A percentile compares a stretch with the other conserved stretches of the same genome.
Conservation (phyloP, 495 filamentous ascomycete species). For the Talaromyces stipitatus region DNA sequence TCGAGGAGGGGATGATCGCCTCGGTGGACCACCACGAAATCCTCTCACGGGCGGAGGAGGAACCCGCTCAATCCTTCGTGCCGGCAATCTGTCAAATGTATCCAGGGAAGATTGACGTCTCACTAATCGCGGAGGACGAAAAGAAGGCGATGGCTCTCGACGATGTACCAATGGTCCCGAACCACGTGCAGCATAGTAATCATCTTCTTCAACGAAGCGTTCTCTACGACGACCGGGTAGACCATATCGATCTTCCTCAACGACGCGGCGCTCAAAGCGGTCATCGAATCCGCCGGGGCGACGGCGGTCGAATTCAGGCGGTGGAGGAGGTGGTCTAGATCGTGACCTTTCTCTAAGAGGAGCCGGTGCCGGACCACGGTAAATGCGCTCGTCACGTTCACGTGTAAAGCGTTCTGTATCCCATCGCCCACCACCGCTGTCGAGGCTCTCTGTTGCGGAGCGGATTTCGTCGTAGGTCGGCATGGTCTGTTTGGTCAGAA, state of each 20-base stretch:
- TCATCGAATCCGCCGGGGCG: constrained; percentile 39
- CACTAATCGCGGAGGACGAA: constrained; percentile 48
- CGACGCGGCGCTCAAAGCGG: constrained; percentile 44
- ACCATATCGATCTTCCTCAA: constrained; percentile 49
- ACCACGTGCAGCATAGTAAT: constrained; percentile 30
- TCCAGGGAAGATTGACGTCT: constrained; percentile 63
- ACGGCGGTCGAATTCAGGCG: constrained; percentile 20
- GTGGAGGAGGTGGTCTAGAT: constrained; percentile 20
- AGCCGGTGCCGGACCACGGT: constrained; percentile 29
- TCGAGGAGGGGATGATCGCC: constrained; percentile 32
- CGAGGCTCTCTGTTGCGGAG: constrained; percentile 30
- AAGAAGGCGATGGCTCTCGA: constrained; percentile 26
- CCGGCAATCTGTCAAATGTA: constrained; percentile 62
- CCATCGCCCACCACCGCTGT: constrained; percentile 27
- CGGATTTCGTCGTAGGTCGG: constrained; percentile 41
- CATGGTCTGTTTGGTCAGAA: constrained; percentile 29
- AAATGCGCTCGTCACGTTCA: constrained; percentile 37
- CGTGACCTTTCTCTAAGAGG: constrained; percentile 12
- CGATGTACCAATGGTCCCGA: constrained; percentile 32
- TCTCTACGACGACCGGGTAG: constrained; percentile 43
- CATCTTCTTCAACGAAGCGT: constrained; percentile 43
- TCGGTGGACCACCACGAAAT: constrained; percentile 14
- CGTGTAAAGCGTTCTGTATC: constrained; percentile 39
- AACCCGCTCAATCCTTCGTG: constrained; percentile 35
- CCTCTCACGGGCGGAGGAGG: constrained; percentile 21